phyloP scores from a whole-genome alignment of 768 basidiomycete species.

The Lentinula edodes region DNA sequence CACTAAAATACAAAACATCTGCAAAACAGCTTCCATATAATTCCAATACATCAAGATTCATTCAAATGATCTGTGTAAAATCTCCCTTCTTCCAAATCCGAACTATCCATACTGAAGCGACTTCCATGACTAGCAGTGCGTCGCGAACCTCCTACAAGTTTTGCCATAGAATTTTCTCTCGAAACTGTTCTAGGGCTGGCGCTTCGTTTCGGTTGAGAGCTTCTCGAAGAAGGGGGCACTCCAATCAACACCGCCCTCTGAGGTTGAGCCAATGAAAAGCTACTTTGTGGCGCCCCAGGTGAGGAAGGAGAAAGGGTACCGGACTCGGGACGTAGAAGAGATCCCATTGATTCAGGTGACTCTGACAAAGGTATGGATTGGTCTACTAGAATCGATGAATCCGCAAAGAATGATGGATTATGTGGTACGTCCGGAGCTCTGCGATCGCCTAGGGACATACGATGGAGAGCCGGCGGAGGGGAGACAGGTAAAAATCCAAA shows the following conservation, averaged over 20 bases:
- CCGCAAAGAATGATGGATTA: slow-evolving; percentile 4
- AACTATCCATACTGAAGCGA: slow-evolving; percentile 4
- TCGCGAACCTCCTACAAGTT: slow-evolving; percentile 2
- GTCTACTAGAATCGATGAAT: background rate
- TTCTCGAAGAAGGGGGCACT: background rate
- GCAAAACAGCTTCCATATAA: background rate
- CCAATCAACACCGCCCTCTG: background rate
- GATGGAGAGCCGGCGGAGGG: background rate
- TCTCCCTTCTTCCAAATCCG: background rate
- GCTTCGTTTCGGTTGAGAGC: background rate
- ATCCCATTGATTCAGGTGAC: slow-evolving; percentile 5
- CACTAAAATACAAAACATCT: background rate
- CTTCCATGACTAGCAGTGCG: background rate
- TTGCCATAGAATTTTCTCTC: slow-evolving; percentile 1
- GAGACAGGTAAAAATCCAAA: background rate
- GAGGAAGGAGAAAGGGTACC: background rate
- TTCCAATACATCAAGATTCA: too few relatives aligned
- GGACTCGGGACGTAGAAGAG: background rate
- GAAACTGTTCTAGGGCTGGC: background rate
- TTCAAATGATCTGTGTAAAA: background rate
- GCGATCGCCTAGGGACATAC: background rate
- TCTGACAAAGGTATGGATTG: background rate
- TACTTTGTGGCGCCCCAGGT: background rate
- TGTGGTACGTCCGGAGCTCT: background rate
- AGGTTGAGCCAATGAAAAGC: background rate